Conservation (phyloP, 768 basidiomycete species). For the Auricularia cornea region DNA sequence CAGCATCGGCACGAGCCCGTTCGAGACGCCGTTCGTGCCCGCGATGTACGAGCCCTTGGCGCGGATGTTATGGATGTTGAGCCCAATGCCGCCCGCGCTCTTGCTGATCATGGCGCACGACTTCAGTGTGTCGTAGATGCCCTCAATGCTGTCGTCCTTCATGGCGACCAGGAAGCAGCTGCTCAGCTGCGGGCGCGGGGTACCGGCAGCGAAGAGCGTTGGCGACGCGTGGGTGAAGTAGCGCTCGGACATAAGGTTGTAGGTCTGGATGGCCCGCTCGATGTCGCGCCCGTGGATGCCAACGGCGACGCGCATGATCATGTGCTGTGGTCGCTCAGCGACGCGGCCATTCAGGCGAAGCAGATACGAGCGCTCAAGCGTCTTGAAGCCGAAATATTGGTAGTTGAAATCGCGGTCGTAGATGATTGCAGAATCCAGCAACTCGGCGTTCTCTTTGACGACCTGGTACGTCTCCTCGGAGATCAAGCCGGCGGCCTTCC, state of each 20-base stretch:
- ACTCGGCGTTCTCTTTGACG: constrained; percentile 71
- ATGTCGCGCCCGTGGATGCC: constrained; percentile 90
- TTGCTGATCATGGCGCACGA: constrained; percentile 99
- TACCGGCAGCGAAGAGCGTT: constrained; percentile 96
- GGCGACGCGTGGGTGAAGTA: constrained; percentile 99
- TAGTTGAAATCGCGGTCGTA: constrained; percentile 98
- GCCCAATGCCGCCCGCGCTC: constrained; percentile 95
- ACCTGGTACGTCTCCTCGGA: constrained; percentile 77
- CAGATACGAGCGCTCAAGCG: constrained; percentile 94
- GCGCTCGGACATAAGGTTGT: constrained; percentile 94
- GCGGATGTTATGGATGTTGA: constrained; percentile 93
- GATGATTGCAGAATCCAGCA: constrained; percentile 89
- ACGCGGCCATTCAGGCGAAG: constrained; percentile 90
- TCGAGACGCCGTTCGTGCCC: constrained; percentile 97
- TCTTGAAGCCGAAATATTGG: constrained; percentile 99
- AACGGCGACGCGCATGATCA: constrained; percentile 99
- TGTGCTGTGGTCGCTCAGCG: constrained; percentile 95
- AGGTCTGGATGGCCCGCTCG: constrained; percentile 83
- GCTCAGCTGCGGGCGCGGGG: constrained; percentile 93
- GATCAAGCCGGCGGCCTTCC: constrained; percentile 81
- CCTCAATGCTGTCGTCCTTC: constrained; percentile 98
- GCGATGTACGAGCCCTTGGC: constrained; percentile 98
- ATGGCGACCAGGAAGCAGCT: constrained; percentile 91
- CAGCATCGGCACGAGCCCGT: constrained; percentile 98
- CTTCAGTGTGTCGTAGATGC: constrained; percentile 98